A percentile compares a stretch with the other conserved stretches of the same genome.
These are phyloP conservation scores for Boletus huronensis DNA, from an alignment of 768 basidiomycete genomes.

Conservation along the genomic window DNA sequence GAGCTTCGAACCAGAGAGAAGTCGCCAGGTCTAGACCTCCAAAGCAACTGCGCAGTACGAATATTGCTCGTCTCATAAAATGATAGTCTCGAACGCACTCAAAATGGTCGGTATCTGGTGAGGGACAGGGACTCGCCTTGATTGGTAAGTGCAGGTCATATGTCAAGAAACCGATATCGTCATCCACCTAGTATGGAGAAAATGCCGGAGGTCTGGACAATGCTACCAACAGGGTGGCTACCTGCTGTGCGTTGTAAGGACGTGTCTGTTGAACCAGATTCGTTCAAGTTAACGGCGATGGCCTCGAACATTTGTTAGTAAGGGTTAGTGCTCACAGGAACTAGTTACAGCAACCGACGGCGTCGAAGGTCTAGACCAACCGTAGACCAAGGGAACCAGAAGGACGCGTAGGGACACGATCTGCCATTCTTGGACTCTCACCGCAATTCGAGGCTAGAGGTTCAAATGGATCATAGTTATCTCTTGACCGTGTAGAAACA, in stretches of 20 bases:
- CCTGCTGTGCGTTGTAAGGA: constrained; percentile 1
- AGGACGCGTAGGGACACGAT: background rate
- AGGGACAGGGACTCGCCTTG: background rate
- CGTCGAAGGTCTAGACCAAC: constrained; percentile 10
- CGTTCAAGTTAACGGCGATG: background rate
- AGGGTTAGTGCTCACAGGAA: background rate
- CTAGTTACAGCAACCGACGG: background rate
- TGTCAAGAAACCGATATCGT: background rate
- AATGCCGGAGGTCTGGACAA: constrained; percentile 8
- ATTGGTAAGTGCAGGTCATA: background rate
- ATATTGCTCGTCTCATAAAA: background rate
- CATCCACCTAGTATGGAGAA: background rate
- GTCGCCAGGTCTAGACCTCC: constrained; percentile 12
- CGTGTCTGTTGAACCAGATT: background rate
- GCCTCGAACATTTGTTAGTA: constrained; percentile 8
- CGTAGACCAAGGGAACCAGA: background rate
- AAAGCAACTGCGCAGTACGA: background rate
- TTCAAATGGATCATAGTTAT: no score
- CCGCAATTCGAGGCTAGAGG: background rate
- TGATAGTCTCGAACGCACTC: constrained; percentile 2
- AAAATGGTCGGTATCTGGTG: background rate
- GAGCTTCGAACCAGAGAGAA: background rate
- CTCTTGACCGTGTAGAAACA: no score
- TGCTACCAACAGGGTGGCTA: background rate
- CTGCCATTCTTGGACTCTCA: background rate